These are phyloP conservation scores for Ogataea zsoltii DNA, from an alignment of 805 yeast genomes.

Conservation along the genomic window DNA sequence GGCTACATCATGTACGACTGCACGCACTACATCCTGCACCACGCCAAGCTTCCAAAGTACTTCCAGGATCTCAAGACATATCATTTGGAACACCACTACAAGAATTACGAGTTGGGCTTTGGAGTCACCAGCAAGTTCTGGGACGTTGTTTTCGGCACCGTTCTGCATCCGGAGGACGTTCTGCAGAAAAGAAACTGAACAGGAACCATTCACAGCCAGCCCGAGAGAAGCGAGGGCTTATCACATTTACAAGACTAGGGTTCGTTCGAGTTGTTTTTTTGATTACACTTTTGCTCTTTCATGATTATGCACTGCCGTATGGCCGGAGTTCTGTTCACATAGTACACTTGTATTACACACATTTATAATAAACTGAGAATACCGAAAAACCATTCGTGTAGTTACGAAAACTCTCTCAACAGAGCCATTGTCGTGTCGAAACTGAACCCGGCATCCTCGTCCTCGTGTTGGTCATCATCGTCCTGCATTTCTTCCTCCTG, in stretches of 20 bases:
- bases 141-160: slow-evolving; percentile 90
- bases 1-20: slow-evolving; percentile 92
- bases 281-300: neutral
- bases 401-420: slow-evolving; percentile 11
- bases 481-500: too few relatives aligned
- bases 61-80: slow-evolving; percentile 81
- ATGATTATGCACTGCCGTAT: neutral
- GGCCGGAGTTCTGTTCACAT: too few relatives aligned
- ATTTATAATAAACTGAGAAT: too few relatives aligned
- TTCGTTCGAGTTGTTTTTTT: slow-evolving; percentile 1
- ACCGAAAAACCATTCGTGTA: too few relatives aligned
- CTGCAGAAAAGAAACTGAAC: slow-evolving; percentile 41
- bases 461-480: too few relatives aligned
- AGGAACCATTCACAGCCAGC: too few relatives aligned
- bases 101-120: slow-evolving; percentile 93
- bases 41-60: slow-evolving; percentile 73
- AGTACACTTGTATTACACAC: too few relatives aligned
- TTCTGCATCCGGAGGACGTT: slow-evolving; percentile 51
- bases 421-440: slow-evolving; percentile 21
- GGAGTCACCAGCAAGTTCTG: slow-evolving; percentile 95
- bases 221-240: too few relatives aligned
- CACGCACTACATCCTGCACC: slow-evolving; percentile 94
- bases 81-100: slow-evolving; percentile 97
- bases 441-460: slow-evolving; percentile 9
- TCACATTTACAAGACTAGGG: too few relatives aligned